phyloP scores from a whole-genome alignment of 2,329 filamentous ascomycete genomes.

The Trichoderma koningiopsis region DNA sequence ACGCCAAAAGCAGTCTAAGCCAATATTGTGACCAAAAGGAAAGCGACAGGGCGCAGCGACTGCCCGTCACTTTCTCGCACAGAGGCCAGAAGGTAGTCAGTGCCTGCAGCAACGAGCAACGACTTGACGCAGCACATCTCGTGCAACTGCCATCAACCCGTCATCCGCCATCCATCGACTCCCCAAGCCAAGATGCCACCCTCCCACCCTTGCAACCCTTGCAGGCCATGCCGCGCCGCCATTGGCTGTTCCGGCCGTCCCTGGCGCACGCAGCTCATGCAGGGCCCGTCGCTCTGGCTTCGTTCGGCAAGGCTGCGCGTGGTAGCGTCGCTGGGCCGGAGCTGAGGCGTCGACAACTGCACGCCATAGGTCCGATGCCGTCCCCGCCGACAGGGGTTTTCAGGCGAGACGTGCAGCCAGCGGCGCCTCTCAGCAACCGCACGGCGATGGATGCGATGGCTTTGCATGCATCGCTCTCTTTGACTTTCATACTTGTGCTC shows the following conservation, averaged over 20 bases:
- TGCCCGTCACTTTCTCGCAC: not conserved
- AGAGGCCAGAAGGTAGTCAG: no score
- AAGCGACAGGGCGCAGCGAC: slow-evolving; percentile 12
- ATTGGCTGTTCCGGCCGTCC: slow-evolving; percentile 16
- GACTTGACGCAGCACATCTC: not conserved
- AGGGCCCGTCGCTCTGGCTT: slow-evolving; percentile 24
- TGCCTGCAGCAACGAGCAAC: no score
- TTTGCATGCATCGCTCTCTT: not conserved
- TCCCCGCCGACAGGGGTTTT: slow-evolving; percentile 3
- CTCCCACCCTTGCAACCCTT: not conserved
- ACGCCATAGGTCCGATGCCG: slow-evolving; percentile 25
- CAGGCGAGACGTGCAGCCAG: slow-evolving; percentile 9
- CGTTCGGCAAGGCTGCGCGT: slow-evolving; percentile 27
- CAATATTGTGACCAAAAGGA: not conserved
- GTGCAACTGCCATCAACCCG: slow-evolving; percentile 1
- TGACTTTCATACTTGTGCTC: not conserved
- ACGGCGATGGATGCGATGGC: not conserved
- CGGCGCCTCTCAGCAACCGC: not conserved
- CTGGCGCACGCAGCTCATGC: slow-evolving; percentile 25
- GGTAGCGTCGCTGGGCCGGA: slow-evolving; percentile 25
- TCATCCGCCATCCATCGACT: slow-evolving; percentile 6
- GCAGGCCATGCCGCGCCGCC: not conserved
- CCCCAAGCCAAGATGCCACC: not conserved
- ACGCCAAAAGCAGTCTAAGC: not conserved
- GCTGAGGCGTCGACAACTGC: slow-evolving; percentile 26